phyloP scores from a whole-genome alignment of 371 early-diverging fungal species.

The Actinomortierella ambigua region DNA sequence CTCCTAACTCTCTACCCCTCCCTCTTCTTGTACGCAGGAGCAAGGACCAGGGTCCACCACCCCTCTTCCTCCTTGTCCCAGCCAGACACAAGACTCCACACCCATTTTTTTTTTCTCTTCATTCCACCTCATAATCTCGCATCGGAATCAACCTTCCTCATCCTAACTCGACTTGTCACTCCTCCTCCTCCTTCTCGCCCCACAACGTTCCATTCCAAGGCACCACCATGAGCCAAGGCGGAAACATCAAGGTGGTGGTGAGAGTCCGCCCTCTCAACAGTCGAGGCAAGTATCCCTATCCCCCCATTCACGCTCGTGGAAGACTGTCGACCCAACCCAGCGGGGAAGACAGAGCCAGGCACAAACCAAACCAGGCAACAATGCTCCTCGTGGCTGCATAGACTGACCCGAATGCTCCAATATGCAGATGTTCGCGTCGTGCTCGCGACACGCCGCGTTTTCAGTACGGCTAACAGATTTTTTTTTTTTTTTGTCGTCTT shows the following conservation, averaged over 20 bases:
- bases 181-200: background rate
- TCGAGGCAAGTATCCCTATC: constrained; percentile 55
- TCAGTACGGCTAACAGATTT: background rate
- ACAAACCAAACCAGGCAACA: too few relatives aligned
- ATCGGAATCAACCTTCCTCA: background rate
- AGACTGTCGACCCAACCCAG: background rate
- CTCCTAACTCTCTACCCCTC: too few relatives aligned
- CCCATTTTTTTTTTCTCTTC: background rate
- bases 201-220: background rate
- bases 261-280: constrained; percentile 79
- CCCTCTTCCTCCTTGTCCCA: background rate
- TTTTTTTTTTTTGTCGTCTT: background rate
- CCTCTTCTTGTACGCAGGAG: background rate
- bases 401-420: too few relatives aligned
- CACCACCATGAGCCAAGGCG: constrained; percentile 45
- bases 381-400: too few relatives aligned
- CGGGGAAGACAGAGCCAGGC: too few relatives aligned
- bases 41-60: background rate
- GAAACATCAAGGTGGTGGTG: constrained; percentile 82
- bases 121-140: background rate
- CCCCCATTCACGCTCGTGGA: background rate
- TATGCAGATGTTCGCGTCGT: too few relatives aligned
- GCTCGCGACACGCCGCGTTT: background rate
- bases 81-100: background rate
- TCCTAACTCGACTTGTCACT: background rate